A percentile compares a stretch with the other conserved stretches of the same genome.
Conservation (phyloP, 2,329 filamentous ascomycete species). For the Cryoendolithus antarcticus region DNA sequence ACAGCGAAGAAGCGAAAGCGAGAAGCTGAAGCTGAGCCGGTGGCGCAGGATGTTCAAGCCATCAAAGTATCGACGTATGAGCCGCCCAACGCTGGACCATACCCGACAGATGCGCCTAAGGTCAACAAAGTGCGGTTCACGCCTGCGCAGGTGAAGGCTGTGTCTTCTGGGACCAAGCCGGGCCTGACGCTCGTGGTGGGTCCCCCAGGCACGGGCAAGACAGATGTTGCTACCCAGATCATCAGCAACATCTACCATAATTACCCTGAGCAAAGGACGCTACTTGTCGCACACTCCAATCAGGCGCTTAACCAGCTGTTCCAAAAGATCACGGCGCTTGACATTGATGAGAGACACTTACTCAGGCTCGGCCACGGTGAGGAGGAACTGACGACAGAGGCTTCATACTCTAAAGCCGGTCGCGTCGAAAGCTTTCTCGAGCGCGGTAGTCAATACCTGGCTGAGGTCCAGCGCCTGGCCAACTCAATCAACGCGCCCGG, state of each 20-base stretch:
- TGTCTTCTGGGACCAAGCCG: conserved; percentile 85
- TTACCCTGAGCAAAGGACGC: conserved; percentile 80
- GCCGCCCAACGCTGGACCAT: conserved; percentile 78
- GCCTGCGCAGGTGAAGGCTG: conserved; percentile 79
- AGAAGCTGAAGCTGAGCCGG: conserved; percentile 55
- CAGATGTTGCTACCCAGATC: conserved; percentile 96
- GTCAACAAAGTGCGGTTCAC: conserved; percentile 80
- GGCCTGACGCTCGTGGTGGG: conserved; percentile 89
- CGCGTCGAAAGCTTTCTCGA: conserved; percentile 92
- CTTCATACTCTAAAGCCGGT: conserved; percentile 85
- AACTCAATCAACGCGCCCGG: conserved; percentile 75
- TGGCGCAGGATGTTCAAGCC: conserved; percentile 44
- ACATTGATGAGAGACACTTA: conserved; percentile 91
- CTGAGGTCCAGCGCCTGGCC: conserved; percentile 77
- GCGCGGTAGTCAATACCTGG: conserved; percentile 64
- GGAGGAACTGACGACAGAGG: conserved; percentile 77
- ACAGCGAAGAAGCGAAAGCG: conserved; percentile 78
- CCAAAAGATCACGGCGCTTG: conserved; percentile 89
- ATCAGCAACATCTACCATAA: conserved; percentile 99
- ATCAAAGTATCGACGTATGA: conserved; percentile 83
- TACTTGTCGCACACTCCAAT: conserved; percentile 92
- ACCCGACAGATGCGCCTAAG: conserved; percentile 71
- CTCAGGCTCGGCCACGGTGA: conserved; percentile 88
- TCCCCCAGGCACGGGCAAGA: conserved; percentile 93
- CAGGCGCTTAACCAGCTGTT: conserved; percentile 96